Conservation (phyloP, 345 rosid genomes). For the Eucalyptus pumila region DNA sequence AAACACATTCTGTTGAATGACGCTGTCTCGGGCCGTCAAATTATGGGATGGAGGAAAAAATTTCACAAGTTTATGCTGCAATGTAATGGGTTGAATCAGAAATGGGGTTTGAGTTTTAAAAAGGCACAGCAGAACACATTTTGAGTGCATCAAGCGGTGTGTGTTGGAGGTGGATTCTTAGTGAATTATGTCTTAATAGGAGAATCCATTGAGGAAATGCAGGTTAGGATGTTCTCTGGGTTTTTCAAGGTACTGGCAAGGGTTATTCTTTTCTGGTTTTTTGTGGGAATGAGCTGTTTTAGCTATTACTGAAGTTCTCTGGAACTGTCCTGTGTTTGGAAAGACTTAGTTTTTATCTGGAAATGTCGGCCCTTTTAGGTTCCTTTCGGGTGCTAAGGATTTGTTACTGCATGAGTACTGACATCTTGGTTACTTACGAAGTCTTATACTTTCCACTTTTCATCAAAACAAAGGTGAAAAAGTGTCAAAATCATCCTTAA, state of each 20-base stretch:
- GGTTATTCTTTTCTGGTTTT: background rate
- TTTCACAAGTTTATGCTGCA: background rate
- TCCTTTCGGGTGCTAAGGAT: background rate
- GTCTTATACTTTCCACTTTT: background rate
- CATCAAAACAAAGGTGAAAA: background rate
- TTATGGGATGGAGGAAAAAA: no score
- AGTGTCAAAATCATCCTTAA: background rate
- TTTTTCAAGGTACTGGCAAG: background rate
- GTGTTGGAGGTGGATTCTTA: background rate
- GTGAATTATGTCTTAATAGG: background rate
- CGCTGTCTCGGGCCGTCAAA: no score
- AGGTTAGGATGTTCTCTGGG: background rate
- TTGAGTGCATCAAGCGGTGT: accelerated
- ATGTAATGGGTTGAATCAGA: background rate
- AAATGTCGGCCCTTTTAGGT: background rate
- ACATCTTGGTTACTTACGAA: background rate
- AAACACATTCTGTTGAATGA: no score
- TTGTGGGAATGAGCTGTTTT: background rate
- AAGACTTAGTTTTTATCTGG: background rate
- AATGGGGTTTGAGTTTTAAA: background rate
- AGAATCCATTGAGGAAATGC: background rate
- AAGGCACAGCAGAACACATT: background rate
- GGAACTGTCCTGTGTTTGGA: background rate
- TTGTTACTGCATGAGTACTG: background rate
- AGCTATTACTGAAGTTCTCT: background rate